Conservation (phyloP, 2,329 filamentous ascomycete species). For the Gaeumannomyces tritici region DNA sequence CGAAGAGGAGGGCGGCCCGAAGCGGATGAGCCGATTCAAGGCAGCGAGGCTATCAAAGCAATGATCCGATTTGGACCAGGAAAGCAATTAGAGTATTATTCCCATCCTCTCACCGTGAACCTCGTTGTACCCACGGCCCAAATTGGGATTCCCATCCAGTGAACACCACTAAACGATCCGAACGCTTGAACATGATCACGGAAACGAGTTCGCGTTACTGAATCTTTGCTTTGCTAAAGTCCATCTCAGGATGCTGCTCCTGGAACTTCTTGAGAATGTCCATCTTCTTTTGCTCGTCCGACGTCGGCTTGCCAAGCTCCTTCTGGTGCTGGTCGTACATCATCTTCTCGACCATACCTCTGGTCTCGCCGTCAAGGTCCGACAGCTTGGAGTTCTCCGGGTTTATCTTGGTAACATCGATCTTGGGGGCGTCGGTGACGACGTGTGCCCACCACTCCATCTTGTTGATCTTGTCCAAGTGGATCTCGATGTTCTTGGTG, state of each 20-base stretch:
- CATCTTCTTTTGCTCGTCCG: conserved; percentile 90
- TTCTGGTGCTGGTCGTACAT: conserved; percentile 99
- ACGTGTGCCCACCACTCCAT: conserved; percentile 98
- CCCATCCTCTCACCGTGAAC: not conserved
- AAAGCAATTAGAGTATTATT: not conserved
- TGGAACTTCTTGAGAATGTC: conserved; percentile 93
- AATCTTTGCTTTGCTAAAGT: conserved; percentile 63
- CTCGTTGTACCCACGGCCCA: too few species aligned
- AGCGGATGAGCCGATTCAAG: conserved; percentile 64
- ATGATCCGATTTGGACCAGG: not conserved
- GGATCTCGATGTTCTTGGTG: conserved; percentile 60
- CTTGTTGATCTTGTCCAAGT: conserved; percentile 93
- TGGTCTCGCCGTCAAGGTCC: conserved; percentile 89
- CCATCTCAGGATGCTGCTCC: conserved; percentile 64
- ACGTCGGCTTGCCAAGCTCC: conserved; percentile 79
- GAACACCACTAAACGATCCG: not conserved
- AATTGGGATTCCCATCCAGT: not conserved
- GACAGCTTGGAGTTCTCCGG: conserved; percentile 87
- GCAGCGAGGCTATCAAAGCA: conserved; percentile 52
- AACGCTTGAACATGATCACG: not conserved
- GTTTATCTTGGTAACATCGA: conserved; percentile 90
- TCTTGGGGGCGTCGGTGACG: conserved; percentile 74
- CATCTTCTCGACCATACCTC: conserved; percentile 99
- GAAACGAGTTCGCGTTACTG: conserved; percentile 26
- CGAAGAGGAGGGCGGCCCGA: conserved; percentile 53